A percentile compares a stretch with the other conserved stretches of the same genome.
Conservation (phyloP, 2,329 filamentous ascomycete species). For the Pleoardoris graminearum region DNA sequence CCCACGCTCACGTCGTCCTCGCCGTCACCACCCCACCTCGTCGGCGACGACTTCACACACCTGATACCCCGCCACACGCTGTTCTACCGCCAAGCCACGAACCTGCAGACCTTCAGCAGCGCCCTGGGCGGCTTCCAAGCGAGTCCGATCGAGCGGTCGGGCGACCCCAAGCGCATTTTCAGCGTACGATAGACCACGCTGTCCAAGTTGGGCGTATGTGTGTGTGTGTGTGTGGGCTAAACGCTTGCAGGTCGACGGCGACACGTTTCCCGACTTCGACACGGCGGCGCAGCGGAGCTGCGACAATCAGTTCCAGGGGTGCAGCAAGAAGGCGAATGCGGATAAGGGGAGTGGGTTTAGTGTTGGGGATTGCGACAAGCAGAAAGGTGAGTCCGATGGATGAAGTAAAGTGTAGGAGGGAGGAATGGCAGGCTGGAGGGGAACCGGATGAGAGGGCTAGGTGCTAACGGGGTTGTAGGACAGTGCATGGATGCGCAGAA, state of each 20-base stretch:
- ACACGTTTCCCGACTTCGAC: constrained; percentile 57
- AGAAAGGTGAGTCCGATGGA: constrained; percentile 48
- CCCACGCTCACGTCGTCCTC: constrained; percentile 26
- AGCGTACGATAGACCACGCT: too few species aligned
- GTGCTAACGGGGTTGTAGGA: constrained; percentile 20
- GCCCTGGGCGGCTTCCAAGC: constrained; percentile 58
- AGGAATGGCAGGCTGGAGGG: too few species aligned
- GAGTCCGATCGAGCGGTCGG: constrained; percentile 54
- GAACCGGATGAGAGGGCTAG: too few species aligned
- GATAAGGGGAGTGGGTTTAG: constrained; percentile 50
- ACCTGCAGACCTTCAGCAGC: constrained; percentile 46
- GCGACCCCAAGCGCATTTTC: constrained; percentile 53
- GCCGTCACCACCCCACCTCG: constrained; percentile 30
- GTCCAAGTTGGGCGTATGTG: too few species aligned
- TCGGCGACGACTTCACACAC: constrained; percentile 27
- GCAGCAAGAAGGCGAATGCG: constrained; percentile 52
- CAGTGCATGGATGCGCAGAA: constrained; percentile 35
- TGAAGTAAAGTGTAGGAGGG: background rate
- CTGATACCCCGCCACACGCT: constrained; percentile 38
- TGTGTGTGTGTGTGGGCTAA: too few species aligned
- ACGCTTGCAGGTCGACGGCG: too few species aligned
- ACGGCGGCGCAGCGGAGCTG: constrained; percentile 64
- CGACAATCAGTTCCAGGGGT: constrained; percentile 65
- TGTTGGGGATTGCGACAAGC: constrained; percentile 58
- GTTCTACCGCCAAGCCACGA: constrained; percentile 36